These are phyloP conservation scores for Aspergillus caelatus DNA, from an alignment of 2,329 filamentous ascomycete species.

Conservation along the genomic window DNA sequence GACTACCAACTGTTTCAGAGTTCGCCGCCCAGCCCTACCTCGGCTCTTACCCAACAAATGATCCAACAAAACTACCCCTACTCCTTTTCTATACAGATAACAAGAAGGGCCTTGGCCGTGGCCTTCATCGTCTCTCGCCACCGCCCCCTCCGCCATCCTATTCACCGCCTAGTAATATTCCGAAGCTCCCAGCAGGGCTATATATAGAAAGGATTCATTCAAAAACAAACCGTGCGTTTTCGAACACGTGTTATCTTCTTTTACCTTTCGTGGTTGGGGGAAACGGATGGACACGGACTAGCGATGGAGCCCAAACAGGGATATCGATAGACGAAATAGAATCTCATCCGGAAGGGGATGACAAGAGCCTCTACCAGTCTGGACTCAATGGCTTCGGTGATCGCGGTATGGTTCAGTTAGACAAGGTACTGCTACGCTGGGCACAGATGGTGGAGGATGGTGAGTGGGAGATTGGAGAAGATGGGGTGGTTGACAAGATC, in stretches of 20 bases:
- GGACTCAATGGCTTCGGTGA: background rate
- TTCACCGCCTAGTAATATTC: too few species aligned
- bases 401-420: background rate
- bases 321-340: background rate
- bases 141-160: background rate
- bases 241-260: background rate
- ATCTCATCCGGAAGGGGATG: background rate
- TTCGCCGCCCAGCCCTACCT: background rate
- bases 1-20: conserved; percentile 7
- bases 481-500: conserved; percentile 10
- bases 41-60: background rate
- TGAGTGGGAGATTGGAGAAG: conserved; percentile 4
- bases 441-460: conserved; percentile 4
- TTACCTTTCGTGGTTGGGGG: background rate
- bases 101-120: background rate
- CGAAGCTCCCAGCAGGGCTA: background rate
- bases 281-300: background rate
- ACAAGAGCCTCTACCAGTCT: background rate
- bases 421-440: conserved; percentile 7
- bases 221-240: background rate
- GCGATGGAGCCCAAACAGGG: background rate
- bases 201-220: background rate
- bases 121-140: background rate
- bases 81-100: background rate
- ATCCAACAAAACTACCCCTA: background rate